These are phyloP conservation scores for Exophiala aquamarina DNA, from an alignment of 2,329 filamentous ascomycete genomes.

Conservation along the genomic window DNA sequence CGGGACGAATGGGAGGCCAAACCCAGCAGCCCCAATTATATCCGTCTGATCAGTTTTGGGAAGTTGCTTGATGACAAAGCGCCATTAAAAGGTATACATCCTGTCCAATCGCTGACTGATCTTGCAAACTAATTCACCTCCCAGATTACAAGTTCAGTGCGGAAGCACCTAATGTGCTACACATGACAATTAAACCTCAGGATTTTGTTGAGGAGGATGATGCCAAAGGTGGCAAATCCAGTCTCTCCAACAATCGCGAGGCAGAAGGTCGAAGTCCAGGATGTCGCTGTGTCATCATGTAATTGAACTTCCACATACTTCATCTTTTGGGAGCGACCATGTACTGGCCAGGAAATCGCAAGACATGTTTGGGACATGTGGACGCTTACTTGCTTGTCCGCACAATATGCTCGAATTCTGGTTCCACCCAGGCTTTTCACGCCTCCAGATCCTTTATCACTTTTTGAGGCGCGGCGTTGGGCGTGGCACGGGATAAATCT, in stretches of 20 bases:
- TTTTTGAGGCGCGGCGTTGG: too few species aligned
- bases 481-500: too few species aligned
- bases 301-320: conserved; percentile 23
- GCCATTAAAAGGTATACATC: conserved; percentile 68
- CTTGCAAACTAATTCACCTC: conserved; percentile 1
- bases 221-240: conserved; percentile 62
- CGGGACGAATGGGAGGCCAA: conserved; percentile 84
- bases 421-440: too few species aligned
- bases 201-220: conserved; percentile 77
- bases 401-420: too few species aligned
- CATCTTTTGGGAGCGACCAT: not conserved
- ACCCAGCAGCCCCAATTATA: conserved; percentile 82
- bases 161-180: conserved; percentile 79
- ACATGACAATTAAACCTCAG: conserved; percentile 88
- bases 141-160: conserved; percentile 78
- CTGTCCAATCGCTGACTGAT: conserved; percentile 1
- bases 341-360: too few species aligned
- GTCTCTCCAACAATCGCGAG: conserved; percentile 51
- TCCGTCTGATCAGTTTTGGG: conserved; percentile 88
- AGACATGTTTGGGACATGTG: too few species aligned
- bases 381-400: too few species aligned
- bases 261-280: conserved; percentile 57
- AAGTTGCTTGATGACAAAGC: conserved; percentile 88
- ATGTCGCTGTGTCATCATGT: conserved; percentile 66
- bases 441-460: too few species aligned